These are phyloP conservation scores for Verticillium nonalfalfae DNA, from an alignment of 2,329 filamentous ascomycete species.

Conservation along the genomic window DNA sequence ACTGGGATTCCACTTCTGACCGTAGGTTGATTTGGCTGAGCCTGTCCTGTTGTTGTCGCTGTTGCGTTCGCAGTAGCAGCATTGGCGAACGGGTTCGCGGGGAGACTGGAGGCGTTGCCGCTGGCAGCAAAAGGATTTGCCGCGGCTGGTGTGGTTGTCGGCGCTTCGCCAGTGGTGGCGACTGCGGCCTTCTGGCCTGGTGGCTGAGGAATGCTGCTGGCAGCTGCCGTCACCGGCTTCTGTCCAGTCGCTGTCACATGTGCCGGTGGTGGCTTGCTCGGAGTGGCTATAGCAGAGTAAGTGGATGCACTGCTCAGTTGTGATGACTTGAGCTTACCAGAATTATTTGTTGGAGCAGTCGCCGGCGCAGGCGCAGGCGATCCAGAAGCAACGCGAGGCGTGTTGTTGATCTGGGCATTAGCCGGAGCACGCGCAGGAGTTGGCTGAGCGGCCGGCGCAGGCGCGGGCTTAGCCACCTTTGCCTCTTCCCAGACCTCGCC, in stretches of 20 bases:
- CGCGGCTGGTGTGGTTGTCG: not conserved
- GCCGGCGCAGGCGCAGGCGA: constrained; percentile 11
- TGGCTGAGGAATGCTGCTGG: constrained; percentile 4
- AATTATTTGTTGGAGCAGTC: constrained; percentile 8
- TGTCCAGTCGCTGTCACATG: not conserved
- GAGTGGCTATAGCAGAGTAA: not conserved
- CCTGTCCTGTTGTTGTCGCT: constrained; percentile 17
- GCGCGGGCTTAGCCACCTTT: constrained; percentile 39
- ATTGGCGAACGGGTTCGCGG: constrained; percentile 7
- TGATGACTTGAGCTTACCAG: constrained; percentile 5
- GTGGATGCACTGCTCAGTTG: not conserved
- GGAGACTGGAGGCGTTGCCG: not conserved
- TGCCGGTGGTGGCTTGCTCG: constrained; percentile 2
- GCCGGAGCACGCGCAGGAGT: constrained; percentile 5
- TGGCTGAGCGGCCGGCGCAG: constrained; percentile 5
- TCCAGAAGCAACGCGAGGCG: not conserved
- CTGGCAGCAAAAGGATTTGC: not conserved
- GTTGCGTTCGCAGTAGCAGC: constrained; percentile 1
- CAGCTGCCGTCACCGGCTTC: not conserved
- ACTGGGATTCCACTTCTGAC: constrained; percentile 28
- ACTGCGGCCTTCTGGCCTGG: constrained; percentile 4
- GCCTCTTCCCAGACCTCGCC: constrained; percentile 81
- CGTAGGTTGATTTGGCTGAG: constrained; percentile 12
- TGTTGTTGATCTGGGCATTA: constrained; percentile 1
- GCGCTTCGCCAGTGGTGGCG: not conserved